Evolutionary conservation across 768 basidiomycete species (phyloP).

Genomic region (Postia placenta): DNA sequence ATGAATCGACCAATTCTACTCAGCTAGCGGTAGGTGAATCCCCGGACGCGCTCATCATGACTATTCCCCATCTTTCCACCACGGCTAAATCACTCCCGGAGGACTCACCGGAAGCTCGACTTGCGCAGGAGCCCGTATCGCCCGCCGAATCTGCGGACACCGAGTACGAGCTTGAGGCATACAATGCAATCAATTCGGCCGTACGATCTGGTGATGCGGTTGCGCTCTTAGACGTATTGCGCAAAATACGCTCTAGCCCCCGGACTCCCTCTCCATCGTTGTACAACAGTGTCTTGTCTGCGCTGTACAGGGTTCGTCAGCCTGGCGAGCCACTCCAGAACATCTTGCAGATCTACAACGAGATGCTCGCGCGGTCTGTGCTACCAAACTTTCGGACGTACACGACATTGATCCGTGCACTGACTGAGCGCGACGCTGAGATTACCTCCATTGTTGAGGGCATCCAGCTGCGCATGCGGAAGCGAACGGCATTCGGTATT

Average conservation of each 20-base stretch:
- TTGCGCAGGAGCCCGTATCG: not conserved
- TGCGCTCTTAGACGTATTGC: not conserved
- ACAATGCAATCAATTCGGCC: not conserved
- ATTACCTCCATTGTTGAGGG: conserved; percentile 40
- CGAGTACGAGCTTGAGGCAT: not conserved
- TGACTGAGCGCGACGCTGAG: conserved; percentile 67
- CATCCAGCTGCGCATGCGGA: conserved; percentile 29
- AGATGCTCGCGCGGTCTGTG: conserved; percentile 57
- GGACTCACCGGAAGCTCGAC: not conserved
- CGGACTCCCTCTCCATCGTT: not conserved
- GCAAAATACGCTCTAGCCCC: not conserved
- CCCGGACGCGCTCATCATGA: not conserved
- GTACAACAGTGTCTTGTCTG: not conserved
- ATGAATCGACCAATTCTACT: not conserved
- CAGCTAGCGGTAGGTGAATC: not conserved
- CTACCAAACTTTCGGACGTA: conserved; percentile 64
- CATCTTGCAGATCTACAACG: conserved; percentile 64
- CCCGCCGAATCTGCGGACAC: not conserved
- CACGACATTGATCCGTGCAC: conserved; percentile 50
- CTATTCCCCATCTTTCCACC: not conserved
- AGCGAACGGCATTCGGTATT: conserved; percentile 7
- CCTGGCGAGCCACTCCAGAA: conserved; percentile 48
- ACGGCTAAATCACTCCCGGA: not conserved
- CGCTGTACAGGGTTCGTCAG: conserved; percentile 36
- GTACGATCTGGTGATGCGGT: not conserved